Base-by-base conservation (phyloP, 1,139 yeast species). In the Pichia norvegensis region DNA sequence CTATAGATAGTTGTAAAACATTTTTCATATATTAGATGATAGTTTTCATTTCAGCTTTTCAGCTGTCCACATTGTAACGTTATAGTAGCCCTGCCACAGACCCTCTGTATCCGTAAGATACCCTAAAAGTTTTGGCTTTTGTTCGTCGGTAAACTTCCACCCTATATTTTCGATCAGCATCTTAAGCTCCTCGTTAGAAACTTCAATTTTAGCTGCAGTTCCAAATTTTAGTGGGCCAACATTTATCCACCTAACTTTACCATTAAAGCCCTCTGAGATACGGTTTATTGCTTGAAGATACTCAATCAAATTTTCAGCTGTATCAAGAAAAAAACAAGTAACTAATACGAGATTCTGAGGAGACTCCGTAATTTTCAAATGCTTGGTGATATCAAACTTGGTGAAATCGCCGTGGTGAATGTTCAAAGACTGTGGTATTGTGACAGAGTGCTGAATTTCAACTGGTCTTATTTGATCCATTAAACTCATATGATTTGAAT, bases 201-300 rank as follows among this genome's bases (percentile, higher is more conserved):
- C 66, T 61, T 86, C 95, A 1, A 81, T 84, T 53, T 75, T 78
- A 1, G 96, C 94, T 1, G 90, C 88, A 4, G 87, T 79, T 0
- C 96, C 96, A 65, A 87, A 87, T 62, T 87, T 87, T 51, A 87
- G 68, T 0, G 96, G 96, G 0, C 96, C 96, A 19, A 78, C 72
- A 59, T 87, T 87, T 51, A 87, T 78, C 96, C 95, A 87, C 21
- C 61, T 58, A 17, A 60, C 59, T 33, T 67, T 63, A 23, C 67
- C 69, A 4, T 65, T 65, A 23, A 55, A 58, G 2, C 45, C 33
- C 4, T 60, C 56, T 2, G 73, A 61, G 41, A 85, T 60, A 14
- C 65, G 57, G 45, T 73, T 73, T 33, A 87, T 78, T 1, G 81
- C 65, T 45, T 82, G 84, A 41, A 87, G 63, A 59, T 87, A 87